Evolutionary conservation across 2,329 filamentous ascomycete species (phyloP), one percentile per base, ranked within the genome.

Genomic region (Ascomycota sp.): DNA sequence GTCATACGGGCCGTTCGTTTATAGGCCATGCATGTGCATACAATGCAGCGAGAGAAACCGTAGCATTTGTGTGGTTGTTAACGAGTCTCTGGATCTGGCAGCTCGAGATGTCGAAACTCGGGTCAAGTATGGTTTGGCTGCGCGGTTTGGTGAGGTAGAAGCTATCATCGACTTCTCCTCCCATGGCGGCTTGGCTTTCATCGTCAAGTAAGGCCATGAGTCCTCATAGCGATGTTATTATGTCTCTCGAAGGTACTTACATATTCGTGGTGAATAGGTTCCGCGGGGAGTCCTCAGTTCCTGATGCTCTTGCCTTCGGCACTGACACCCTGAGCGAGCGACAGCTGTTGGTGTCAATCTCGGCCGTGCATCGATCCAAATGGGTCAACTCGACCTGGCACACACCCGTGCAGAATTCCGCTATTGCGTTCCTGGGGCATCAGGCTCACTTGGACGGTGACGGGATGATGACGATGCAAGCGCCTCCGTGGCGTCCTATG

Each of bases 141-240:
- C 27, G 12, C 37, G 42, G 6, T 54, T 49, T 33, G 52, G 52
- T 2, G 27, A 34, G 2, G 48, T 55, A 6, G 50, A 54, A 6
- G 48, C 45, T 0, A 46, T 51, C 9, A 43, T 38, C 16, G 38
- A 37, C 2, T 24, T 36, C 7, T 6, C 12, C 6, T 32, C 33
- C 25, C 30, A 32, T 10, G 34, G 30, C 9, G 37, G 37, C 24
- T 30, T 37, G 26, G 36, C 36, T 1, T 49, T 53, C 25, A 36
- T 55, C 6, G 48, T 46, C 30, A 44, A 49, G 51, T 52, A 43
- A 37, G 43, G 24, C 10, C 6, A 24, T 6, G 25, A n/a, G 8
- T 25, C 5, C 16, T 21, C 16, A 21, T 5, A 3, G 16, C 16
- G 16, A 21, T 21, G 16, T 3, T 3, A 5, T 3, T 21, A 3